These are phyloP conservation scores for Deuterostichococcus epilithicus DNA, from an alignment of 139 green algal species.

Conservation along the genomic window DNA sequence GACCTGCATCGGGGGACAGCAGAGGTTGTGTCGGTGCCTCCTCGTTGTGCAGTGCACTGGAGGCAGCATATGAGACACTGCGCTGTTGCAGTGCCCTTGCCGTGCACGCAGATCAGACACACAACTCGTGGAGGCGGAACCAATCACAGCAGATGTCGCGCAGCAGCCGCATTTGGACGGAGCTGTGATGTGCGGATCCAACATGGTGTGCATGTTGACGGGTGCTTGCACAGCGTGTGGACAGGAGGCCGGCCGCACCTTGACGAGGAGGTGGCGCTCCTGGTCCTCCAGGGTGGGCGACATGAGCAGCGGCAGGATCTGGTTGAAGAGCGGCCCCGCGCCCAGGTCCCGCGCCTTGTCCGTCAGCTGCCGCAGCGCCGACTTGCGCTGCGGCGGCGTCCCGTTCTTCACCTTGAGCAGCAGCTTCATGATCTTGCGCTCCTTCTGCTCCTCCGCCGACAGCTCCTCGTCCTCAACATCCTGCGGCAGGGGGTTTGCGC, in stretches of 20 bases:
- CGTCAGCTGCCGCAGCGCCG: constrained; percentile 90
- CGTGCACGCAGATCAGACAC: too few relatives aligned
- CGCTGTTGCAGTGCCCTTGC: too few relatives aligned
- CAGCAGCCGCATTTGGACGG: too few relatives aligned
- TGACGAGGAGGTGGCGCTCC: constrained; percentile 95
- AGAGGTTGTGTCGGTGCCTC: too few relatives aligned
- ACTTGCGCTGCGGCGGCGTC: constrained; percentile 96
- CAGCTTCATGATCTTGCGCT: constrained; percentile 99
- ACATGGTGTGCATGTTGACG: not conserved
- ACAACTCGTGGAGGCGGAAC: too few relatives aligned
- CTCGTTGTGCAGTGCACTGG: not conserved
- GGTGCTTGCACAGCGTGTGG: too few relatives aligned
- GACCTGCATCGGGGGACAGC: constrained; percentile 57
- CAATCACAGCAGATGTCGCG: too few relatives aligned
- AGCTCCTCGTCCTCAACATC: constrained; percentile 85
- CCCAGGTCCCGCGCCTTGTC: constrained; percentile 97
- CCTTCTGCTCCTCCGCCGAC: constrained; percentile 87
- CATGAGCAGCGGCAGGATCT: constrained; percentile 99
- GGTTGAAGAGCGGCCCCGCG: constrained; percentile 93
- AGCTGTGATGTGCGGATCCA: not conserved
- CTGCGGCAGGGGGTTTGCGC: not conserved
- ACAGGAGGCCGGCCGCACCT: constrained; percentile 41
- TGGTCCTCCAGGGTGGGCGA: constrained; percentile 97
- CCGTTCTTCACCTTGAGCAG: constrained; percentile 99
- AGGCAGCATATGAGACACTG: not conserved